Percentiles rank a stretch among this genome's conserved stretches.
These are phyloP conservation scores for Globisporangium mamillatum DNA, from an alignment of 352 stramenopile genomes.

Conservation along the genomic window DNA sequence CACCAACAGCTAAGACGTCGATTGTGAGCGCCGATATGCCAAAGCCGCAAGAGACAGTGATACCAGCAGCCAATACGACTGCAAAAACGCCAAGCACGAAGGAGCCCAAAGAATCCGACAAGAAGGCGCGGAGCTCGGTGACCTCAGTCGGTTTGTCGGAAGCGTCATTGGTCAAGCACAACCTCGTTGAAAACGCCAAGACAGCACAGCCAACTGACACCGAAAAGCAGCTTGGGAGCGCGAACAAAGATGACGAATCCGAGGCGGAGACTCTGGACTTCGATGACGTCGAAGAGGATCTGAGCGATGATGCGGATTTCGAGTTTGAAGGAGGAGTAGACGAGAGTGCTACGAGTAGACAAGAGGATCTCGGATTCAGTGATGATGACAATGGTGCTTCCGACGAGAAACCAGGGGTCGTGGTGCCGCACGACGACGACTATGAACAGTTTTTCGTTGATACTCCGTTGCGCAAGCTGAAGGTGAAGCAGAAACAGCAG, in stretches of 20 bases:
- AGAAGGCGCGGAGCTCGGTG: neutral
- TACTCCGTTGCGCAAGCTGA: conserved; percentile 14
- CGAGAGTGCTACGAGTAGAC: neutral
- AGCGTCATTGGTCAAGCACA: conserved; percentile 5
- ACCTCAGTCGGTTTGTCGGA: conserved; percentile 3
- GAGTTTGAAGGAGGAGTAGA: neutral
- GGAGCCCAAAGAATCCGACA: neutral
- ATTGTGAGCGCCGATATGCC: neutral
- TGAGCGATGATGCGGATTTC: conserved; percentile 9
- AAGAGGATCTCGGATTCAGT: conserved; percentile 18
- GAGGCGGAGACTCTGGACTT: conserved; percentile 17
- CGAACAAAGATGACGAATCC: conserved; percentile 7
- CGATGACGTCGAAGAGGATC: conserved; percentile 11
- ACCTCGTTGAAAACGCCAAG: neutral
- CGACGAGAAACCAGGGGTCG: neutral
- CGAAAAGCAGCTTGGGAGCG: neutral
- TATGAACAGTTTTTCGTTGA: conserved; percentile 20
- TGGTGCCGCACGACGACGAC: conserved; percentile 13
- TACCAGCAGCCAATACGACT: neutral
- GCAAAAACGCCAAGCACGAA: neutral
- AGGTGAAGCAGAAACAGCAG: conserved; percentile 16
- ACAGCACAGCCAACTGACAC: neutral
- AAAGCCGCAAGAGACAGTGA: neutral
- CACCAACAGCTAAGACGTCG: neutral
- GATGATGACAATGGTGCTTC: conserved; percentile 41